phyloP scores from a whole-genome alignment of 306 rosid species.

The Trifolium subterraneum region DNA sequence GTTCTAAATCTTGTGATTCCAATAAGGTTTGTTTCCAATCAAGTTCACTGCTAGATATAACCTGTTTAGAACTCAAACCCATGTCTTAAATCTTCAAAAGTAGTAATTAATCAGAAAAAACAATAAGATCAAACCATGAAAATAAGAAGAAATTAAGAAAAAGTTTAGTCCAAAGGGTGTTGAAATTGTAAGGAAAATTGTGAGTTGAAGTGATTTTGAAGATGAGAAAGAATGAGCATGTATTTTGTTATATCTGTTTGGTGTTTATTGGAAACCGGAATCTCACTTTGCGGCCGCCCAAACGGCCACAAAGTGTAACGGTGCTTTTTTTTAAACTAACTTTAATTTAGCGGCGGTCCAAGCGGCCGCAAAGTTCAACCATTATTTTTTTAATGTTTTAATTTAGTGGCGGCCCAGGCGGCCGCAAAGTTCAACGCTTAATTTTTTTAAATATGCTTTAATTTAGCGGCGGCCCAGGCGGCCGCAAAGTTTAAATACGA shows the following conservation, averaged over 20 bases:
- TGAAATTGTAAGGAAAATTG: slow-evolving; percentile 12
- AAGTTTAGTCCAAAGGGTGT: slow-evolving; percentile 41
- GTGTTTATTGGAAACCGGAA: no score
- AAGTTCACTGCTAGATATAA: slow-evolving; percentile 61
- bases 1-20: slow-evolving; percentile 63
- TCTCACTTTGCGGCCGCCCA: no score
- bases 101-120: neutral
- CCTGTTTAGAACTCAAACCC: slow-evolving; percentile 95
- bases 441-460: no score
- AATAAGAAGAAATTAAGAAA: neutral
- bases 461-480: no score
- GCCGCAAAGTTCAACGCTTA: no score
- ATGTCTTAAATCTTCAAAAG: slow-evolving; percentile 44
- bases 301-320: no score
- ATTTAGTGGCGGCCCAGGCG: no score
- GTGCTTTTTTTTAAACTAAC: no score
- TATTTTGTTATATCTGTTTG: slow-evolving; percentile 40
- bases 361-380: no score
- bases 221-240: slow-evolving; percentile 69
- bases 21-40: slow-evolving; percentile 69
- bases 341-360: no score
- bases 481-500: no score
- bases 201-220: slow-evolving; percentile 47
- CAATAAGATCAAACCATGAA: neutral
- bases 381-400: no score